phyloP scores from a whole-genome alignment of 345 rosid species.

The Eucalyptus sp. region DNA sequence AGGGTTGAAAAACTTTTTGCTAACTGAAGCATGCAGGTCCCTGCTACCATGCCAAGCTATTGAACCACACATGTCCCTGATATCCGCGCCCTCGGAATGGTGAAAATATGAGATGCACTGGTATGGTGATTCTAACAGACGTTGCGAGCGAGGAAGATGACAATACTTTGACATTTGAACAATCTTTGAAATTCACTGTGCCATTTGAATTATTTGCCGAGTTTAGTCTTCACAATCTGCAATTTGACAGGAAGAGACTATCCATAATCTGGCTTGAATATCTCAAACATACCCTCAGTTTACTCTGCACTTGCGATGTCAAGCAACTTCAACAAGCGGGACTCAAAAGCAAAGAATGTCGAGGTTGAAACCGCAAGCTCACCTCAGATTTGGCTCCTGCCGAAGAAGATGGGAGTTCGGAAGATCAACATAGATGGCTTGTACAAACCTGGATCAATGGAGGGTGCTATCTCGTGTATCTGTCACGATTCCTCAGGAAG shows the following conservation, averaged over 20 bases:
- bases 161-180: neutral
- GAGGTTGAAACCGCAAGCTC: neutral
- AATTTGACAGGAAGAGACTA: neutral
- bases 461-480: neutral
- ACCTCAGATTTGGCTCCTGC: neutral
- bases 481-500: neutral
- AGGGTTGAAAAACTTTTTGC: neutral
- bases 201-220: neutral
- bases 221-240: neutral
- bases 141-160: neutral
- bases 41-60: neutral
- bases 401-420: neutral
- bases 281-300: neutral
- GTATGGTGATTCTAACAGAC: neutral
- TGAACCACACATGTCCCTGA: neutral
- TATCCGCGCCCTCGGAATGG: neutral
- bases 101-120: neutral
- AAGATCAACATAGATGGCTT: neutral
- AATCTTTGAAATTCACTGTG: neutral
- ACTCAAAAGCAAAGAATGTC: neutral
- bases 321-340: neutral
- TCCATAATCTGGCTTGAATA: neutral
- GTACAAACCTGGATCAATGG: neutral
- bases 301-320: neutral
- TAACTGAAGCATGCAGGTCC: neutral